phyloP scores from a whole-genome alignment of 2,329 filamentous ascomycete genomes.

The Aureobasidium lini region DNA sequence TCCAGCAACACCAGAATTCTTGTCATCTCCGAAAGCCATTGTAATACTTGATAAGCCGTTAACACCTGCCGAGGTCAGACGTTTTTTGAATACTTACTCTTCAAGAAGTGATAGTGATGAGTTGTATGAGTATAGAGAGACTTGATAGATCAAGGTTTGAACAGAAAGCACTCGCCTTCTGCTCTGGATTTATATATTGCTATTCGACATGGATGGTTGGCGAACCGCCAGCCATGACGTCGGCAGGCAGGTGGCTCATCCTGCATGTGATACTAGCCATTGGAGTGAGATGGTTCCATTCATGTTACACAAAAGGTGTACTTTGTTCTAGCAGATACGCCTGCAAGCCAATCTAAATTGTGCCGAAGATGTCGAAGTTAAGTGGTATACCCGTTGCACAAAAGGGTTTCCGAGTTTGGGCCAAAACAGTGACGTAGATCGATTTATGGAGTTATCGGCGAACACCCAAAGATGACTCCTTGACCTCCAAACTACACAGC shows the following conservation, averaged over 20 bases:
- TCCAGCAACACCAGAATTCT: conserved; percentile 40
- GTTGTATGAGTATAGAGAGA: background rate
- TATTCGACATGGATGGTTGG: conserved; percentile 2
- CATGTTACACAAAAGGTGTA: background rate
- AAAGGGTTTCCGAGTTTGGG: background rate
- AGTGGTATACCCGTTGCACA: background rate
- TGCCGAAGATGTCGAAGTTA: background rate
- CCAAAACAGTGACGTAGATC: conserved; percentile 1
- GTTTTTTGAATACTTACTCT: background rate
- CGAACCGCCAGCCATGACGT: conserved; percentile 4
- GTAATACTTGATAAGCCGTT: background rate
- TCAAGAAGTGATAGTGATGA: background rate
- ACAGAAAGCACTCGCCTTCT: background rate
- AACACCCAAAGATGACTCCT: background rate
- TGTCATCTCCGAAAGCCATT: conserved; percentile 17
- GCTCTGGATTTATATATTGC: background rate
- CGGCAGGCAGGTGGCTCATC: background rate
- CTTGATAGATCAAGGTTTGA: background rate
- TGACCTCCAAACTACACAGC: background rate
- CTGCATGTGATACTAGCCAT: background rate
- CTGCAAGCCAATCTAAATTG: background rate
- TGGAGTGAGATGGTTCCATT: background rate
- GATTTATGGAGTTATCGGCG: background rate
- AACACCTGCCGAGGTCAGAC: too few relatives aligned
- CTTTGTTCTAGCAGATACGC: background rate